Conservation (phyloP, 352 stramenopile species). For the Achlya hypogyna region DNA sequence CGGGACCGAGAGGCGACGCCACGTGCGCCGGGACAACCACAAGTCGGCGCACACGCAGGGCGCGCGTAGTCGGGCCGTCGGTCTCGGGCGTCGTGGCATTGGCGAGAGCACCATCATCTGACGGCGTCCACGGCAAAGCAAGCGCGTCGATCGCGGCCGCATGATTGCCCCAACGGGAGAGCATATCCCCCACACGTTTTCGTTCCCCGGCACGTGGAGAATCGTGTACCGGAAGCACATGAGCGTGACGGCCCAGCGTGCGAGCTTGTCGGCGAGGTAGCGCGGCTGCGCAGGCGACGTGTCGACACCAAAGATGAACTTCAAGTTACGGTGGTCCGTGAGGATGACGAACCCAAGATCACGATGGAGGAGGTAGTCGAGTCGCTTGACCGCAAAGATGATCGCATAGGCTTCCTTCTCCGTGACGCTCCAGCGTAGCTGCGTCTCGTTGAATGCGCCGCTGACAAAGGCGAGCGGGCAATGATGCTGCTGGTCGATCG, state of each 20-base stretch:
- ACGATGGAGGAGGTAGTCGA: slow-evolving; percentile 23
- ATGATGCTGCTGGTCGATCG: slow-evolving; percentile 23
- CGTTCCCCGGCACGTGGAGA: slow-evolving; percentile 24
- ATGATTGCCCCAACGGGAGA: slow-evolving; percentile 23
- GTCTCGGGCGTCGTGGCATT: no score
- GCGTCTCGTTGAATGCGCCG: slow-evolving; percentile 18
- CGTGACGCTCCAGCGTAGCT: slow-evolving; percentile 18
- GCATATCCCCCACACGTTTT: slow-evolving; percentile 30
- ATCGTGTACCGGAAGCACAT: slow-evolving; percentile 24
- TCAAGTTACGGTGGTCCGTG: slow-evolving; percentile 25
- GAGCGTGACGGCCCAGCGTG: slow-evolving; percentile 23
- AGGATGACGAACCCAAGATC: slow-evolving; percentile 2
- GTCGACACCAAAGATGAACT: slow-evolving; percentile 23
- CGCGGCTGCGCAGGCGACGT: background rate
- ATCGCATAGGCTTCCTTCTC: slow-evolving; percentile 27
- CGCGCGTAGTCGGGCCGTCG: no score
- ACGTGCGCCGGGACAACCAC: background rate
- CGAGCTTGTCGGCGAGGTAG: slow-evolving; percentile 30
- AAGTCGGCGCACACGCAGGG: no score
- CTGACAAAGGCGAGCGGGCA: slow-evolving; percentile 24
- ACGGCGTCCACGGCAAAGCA: background rate
- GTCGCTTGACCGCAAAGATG: slow-evolving; percentile 20
- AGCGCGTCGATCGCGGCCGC: background rate
- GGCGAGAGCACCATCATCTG: no score
- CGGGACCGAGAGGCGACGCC: background rate